Evolutionary conservation across 148 eudicot genomes (phyloP), one percentile per base, ranked within the genome.

Genomic region (Vaccinium corymbosum): DNA sequence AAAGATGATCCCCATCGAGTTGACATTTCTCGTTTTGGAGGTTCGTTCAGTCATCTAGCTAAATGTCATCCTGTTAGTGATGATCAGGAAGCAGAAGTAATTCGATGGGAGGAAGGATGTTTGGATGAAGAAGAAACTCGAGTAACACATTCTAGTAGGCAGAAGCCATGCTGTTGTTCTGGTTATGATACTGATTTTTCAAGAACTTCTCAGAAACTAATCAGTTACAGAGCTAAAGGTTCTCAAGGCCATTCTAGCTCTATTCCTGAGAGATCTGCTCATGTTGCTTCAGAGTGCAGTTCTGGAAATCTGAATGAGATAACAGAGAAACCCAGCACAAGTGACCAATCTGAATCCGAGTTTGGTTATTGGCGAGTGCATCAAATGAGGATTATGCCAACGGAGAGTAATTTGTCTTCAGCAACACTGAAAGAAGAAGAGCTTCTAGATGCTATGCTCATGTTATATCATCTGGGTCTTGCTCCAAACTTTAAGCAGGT

Each of bases 71-170:
- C 92, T 70, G 84, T 90, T 78, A 81, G 68, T 85, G 87, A 75
- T 70, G 88, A 86, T 38, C 89, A 89, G 85, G 94, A 89, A 83
- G 90, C 85, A 62, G 97, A 95, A 88, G 89, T 92, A 38, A 89
- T 96, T 87, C 88, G 93, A 59, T 96, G 98, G 98, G 94, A 96
- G 82, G 98, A 96, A 92, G 98, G 98, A 49, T 96, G 97, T 85
- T 91, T 91, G 91, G 97, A 96, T 85, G 91, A 91, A 80, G 93
- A 88, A 87, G 95, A 91, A 88, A 84, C 88, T 46, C 89, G 88
- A 89, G 94, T 89, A 75, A 92, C 98, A 76, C 98, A 96, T 88
- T 81, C 70, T 80, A 86, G 94, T 52, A 89, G 89, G 83, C 90
- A 84, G 87, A 93, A 94, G 86, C 98, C 98, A 55, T 94, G 98